Conservation (phyloP, 352 stramenopile genomes). For the Hyaloperonospora brassicae region DNA sequence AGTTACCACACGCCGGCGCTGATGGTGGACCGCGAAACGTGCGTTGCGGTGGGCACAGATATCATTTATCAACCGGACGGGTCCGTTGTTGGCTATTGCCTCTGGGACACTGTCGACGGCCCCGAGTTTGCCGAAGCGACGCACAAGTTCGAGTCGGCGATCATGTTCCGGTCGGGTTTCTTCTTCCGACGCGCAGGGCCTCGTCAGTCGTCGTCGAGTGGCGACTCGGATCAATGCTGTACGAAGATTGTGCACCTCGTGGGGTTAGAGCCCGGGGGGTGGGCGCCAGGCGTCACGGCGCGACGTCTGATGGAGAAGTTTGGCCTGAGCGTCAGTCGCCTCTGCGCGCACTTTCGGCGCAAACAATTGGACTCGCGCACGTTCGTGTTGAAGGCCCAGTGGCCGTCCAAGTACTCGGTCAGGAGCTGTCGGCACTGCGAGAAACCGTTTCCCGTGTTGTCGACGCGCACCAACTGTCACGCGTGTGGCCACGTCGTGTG, state of each 20-base stretch:
- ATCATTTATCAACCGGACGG: slow-evolving; percentile 28
- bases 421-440: slow-evolving; percentile 32
- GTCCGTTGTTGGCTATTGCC: slow-evolving; percentile 35
- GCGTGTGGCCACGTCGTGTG: slow-evolving; percentile 35
- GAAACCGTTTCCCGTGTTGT: slow-evolving; percentile 32
- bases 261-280: slow-evolving; percentile 31
- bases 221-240: slow-evolving; percentile 2
- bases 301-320: slow-evolving; percentile 39
- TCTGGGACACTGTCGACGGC: slow-evolving; percentile 39
- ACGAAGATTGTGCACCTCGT: slow-evolving; percentile 64
- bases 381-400: slow-evolving; percentile 44
- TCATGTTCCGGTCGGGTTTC: slow-evolving; percentile 18
- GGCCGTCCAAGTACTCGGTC: slow-evolving; percentile 24
- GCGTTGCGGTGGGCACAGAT: slow-evolving; percentile 34
- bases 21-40: slow-evolving; percentile 34
- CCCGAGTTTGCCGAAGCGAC: slow-evolving; percentile 9
- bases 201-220: slow-evolving; percentile 8
- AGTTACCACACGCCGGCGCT: slow-evolving; percentile 29
- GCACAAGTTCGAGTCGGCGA: too few species aligned
- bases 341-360: slow-evolving; percentile 44
- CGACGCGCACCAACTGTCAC: slow-evolving; percentile 35
- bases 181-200: slow-evolving; percentile 29
- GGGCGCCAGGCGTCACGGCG: slow-evolving; percentile 27
- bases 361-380: slow-evolving; percentile 36
- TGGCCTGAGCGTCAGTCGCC: slow-evolving; percentile 27